phyloP scores from a whole-genome alignment of 805 yeast genomes.

The Metschnikowia colocasiae region DNA sequence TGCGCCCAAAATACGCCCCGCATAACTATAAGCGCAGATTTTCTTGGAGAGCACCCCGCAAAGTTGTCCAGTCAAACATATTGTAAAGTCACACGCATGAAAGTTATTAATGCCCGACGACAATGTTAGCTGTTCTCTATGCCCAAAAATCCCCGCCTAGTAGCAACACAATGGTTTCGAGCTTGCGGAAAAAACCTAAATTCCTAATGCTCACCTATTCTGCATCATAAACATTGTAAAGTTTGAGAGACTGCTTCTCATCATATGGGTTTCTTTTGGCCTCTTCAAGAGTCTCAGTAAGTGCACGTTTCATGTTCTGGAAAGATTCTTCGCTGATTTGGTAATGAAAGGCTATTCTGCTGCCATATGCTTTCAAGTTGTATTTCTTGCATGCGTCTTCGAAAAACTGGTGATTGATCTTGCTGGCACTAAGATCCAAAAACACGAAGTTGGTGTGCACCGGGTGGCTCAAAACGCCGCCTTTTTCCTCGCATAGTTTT shows the following conservation, averaged over 20 bases:
- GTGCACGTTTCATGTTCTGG: slow-evolving; percentile 22
- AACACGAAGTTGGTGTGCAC: slow-evolving; percentile 42
- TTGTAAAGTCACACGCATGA: not conserved
- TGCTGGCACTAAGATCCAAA: slow-evolving; percentile 30
- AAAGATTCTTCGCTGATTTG: slow-evolving; percentile 32
- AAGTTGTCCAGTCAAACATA: not conserved
- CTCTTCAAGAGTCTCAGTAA: slow-evolving; percentile 16
- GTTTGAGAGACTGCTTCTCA: slow-evolving; percentile 6
- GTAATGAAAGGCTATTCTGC: slow-evolving; percentile 33
- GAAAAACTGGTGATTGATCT: slow-evolving; percentile 27
- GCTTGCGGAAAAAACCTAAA: not conserved
- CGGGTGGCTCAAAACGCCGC: slow-evolving; percentile 33
- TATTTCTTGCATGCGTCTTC: slow-evolving; percentile 20
- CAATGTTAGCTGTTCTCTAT: not conserved
- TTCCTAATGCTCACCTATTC: not conserved
- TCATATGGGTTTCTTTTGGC: slow-evolving; percentile 16
- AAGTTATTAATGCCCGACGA: not conserved
- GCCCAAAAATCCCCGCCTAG: not conserved
- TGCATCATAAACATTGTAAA: slow-evolving; percentile 11
- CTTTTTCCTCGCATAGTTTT: slow-evolving; percentile 25
- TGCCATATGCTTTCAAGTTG: slow-evolving; percentile 15
- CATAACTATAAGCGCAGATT: not conserved
- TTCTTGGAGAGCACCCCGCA: not conserved
- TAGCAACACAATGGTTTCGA: not conserved
- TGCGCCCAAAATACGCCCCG: not conserved